phyloP scores from a whole-genome alignment of 1,139 yeast species.

The Tardiomyces depauwii region DNA sequence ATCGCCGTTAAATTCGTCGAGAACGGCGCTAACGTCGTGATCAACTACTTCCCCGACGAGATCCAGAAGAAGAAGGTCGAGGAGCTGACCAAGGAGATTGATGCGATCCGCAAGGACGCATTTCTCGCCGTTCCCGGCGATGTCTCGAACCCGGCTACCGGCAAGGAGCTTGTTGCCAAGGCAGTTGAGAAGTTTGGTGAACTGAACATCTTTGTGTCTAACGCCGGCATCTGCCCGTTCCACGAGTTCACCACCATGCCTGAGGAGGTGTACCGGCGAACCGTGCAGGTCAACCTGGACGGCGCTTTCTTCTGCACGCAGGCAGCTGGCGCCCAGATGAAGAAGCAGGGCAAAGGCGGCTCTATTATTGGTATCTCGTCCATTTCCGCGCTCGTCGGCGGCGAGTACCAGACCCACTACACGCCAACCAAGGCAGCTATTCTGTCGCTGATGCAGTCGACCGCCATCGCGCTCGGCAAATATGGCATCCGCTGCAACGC shows the following conservation, averaged over 20 bases:
- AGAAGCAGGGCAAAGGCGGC: conserved; percentile 36
- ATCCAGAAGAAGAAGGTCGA: conserved; percentile 41
- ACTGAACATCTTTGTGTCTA: conserved; percentile 33
- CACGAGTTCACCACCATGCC: conserved; percentile 29
- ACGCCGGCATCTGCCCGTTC: conserved; percentile 36
- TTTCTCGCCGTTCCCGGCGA: conserved; percentile 53
- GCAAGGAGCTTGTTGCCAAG: conserved; percentile 32
- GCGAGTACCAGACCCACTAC: conserved; percentile 49
- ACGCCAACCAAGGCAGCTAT: conserved; percentile 78
- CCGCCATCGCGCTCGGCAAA: conserved; percentile 87
- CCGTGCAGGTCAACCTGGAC: conserved; percentile 40
- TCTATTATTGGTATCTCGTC: conserved; percentile 53
- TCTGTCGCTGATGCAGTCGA: conserved; percentile 52
- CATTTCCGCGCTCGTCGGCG: conserved; percentile 30
- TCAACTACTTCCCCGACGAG: conserved; percentile 37
- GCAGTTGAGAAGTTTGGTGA: conserved; percentile 32
- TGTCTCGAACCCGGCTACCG: conserved; percentile 41
- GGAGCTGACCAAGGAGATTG: conserved; percentile 26
- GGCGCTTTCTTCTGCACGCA: conserved; percentile 67
- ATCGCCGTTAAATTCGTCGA: conserved; percentile 26
- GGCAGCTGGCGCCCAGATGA: conserved; percentile 38
- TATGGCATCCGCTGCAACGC: conserved; percentile 68
- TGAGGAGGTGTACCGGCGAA: conserved; percentile 28
- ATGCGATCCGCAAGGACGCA: conserved; percentile 28
- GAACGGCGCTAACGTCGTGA: conserved; percentile 22